Base-by-base conservation (phyloP, 139 green algal species). In the Closterium sp. region DNA sequence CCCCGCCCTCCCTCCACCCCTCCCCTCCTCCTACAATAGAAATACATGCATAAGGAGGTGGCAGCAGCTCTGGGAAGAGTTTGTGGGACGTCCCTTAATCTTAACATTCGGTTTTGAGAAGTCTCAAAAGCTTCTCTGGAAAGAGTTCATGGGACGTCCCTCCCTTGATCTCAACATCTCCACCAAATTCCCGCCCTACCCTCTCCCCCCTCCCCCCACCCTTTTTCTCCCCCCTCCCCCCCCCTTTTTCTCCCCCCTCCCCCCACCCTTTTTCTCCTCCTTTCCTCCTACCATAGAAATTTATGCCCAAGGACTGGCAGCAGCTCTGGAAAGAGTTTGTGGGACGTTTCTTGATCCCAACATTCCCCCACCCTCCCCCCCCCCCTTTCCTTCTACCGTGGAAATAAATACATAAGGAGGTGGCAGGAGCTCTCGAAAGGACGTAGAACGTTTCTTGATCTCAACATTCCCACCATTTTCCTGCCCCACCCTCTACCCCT, bases 231-330 rank as follows among this genome's bases (percentile, higher is more conserved):
- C n/a, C n/a, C n/a, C n/a, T n/a, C n/a, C n/a, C n/a, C n/a, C n/a
- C n/a, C n/a, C n/a, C n/a, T n/a, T n/a, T n/a, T 50, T 50, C 38
- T 50, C 38, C 13, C 38, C 38, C 38, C 38, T 50, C 38, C 38
- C 38, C 13, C 13, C 38, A 9, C 38, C 38, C 3, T 17, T 50
- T 50, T 50, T 50, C 38, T 13, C 89, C 89, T 29, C 89, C 84
- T n/a, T 89, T 91, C 86, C 92, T 50, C 9, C 89, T 92, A 28
- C 90, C n/a, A 88, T 32, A 31, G 73, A 31, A 89, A 92, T 21
- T 22, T 13, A 79, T 79, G 62, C 17, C 62, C 62, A 79, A 79
- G 19, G 62, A 79, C 13, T 79, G 17, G 62, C 1, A 24, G 62
- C 62, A 79, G 62, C 62, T 79, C 62, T 79, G 62, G 62, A 79